Evolutionary conservation across 805 yeast genomes (phyloP).

Genomic region (Ogataea thermomethanolica): DNA sequence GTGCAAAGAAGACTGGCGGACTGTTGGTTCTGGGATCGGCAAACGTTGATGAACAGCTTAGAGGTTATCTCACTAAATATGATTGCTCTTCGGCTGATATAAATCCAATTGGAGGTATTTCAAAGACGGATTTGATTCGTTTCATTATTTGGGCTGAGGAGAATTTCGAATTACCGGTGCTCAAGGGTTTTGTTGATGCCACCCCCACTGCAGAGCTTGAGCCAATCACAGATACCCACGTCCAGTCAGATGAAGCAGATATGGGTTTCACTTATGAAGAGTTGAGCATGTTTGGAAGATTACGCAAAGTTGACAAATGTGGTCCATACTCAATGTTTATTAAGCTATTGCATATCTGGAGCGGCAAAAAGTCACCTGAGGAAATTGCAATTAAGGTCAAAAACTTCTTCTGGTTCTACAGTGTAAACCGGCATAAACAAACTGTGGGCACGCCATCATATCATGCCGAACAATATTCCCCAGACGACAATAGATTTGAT

Average conservation of each 20-base stretch:
- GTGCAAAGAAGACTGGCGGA: constrained; percentile 65
- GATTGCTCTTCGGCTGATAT: constrained; percentile 97
- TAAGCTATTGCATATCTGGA: constrained; percentile 89
- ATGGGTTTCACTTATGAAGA: constrained; percentile 99
- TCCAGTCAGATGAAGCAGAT: constrained; percentile 94
- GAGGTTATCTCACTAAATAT: constrained; percentile 95
- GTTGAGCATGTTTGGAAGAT: constrained; percentile 81
- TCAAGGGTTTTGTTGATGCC: constrained; percentile 77
- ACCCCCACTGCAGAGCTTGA: constrained; percentile 98
- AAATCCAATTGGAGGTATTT: constrained; percentile 98
- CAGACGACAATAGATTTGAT: constrained; percentile 96
- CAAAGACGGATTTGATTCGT: constrained; percentile 85
- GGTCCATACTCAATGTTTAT: constrained; percentile 96
- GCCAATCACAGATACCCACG: constrained; percentile 88
- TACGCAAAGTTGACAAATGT: constrained; percentile 88
- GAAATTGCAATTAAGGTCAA: constrained; percentile 91
- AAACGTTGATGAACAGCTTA: constrained; percentile 91
- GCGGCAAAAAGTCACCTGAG: constrained; percentile 74
- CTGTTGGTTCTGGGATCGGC: constrained; percentile 91
- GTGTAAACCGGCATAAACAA: constrained; percentile 94
- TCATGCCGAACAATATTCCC: constrained; percentile 97
- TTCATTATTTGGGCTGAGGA: constrained; percentile 78
- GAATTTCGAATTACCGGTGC: constrained; percentile 70
- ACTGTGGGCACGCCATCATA: constrained; percentile 96
- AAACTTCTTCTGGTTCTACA: constrained; percentile 87